Evolutionary conservation across 2,329 filamentous ascomycete genomes (phyloP), one percentile per base, ranked within the genome.

Genomic region (Teratosphaeria gauchensis): DNA sequence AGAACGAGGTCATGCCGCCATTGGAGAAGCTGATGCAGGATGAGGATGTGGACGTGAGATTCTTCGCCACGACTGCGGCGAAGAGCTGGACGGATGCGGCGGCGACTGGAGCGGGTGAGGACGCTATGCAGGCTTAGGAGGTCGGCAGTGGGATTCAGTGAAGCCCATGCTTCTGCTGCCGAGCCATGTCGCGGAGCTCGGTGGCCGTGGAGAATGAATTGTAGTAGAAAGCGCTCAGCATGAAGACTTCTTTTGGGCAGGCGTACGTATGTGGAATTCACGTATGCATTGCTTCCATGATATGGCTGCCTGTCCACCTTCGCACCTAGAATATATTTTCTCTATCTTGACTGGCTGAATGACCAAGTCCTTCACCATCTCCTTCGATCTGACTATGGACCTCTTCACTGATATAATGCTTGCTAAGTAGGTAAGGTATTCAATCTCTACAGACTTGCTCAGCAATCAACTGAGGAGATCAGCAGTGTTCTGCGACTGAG

Each of bases 11-110:
- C 71, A 77, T 96, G 71, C 92, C 92, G 30, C 92, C 90, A 72
- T 78, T 99, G 67, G 89, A 92, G 79, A 96, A 96, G 80, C 81
- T 99, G 70, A 92, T 96, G 80, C 89, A 92, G 77, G 94, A 99
- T 73, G 90, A 95, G 65, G 94, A 99, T 77, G 92, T 97, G 67
- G 94, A 99, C 77, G 94, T 99, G 70, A 86, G 94, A 74, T 99
- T 92, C 80, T 99, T 96, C 77, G 94, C 94, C 64, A 95, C 91
- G 62, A 95, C 90, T 64, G 92, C 94, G 54, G 87, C 88, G 61
- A 85, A 79, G 68, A 72, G 73, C 57, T 79, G 70, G 66, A 71
- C 62, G 55, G 72, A 74, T 57, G 67, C 66, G 19, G 42, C 42
- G n/a, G 16, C 42, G 19, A 48, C 19, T 19, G 42, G 16, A 16